A percentile compares a stretch with the other conserved stretches of the same genome.
Evolutionary conservation across 805 yeast genomes (phyloP).

Genomic region (Cyberlindnera veronae): DNA sequence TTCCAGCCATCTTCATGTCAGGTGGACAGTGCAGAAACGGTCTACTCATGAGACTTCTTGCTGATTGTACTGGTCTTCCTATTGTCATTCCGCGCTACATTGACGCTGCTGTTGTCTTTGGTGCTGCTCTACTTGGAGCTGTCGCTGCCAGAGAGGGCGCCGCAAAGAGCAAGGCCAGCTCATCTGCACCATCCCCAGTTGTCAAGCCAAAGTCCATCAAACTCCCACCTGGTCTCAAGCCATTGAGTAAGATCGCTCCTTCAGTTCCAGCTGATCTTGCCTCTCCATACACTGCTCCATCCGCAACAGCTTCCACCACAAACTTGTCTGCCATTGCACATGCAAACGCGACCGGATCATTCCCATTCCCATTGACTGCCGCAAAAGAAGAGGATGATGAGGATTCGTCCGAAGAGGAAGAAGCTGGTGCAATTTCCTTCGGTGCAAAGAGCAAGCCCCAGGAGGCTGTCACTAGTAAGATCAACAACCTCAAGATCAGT

Average conservation of each 20-base stretch:
- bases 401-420: constrained; percentile 39
- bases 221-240: constrained; percentile 27
- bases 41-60: constrained; percentile 80
- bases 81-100: constrained; percentile 90
- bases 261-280: constrained; percentile 31
- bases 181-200: constrained; percentile 19
- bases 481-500: constrained; percentile 29
- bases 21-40: constrained; percentile 98
- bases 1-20: constrained; percentile 77
- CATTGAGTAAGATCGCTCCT: constrained; percentile 19
- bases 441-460: constrained; percentile 54
- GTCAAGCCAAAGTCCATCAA: constrained; percentile 22
- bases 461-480: constrained; percentile 46
- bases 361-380: constrained; percentile 48
- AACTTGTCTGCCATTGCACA: constrained; percentile 38
- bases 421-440: constrained; percentile 51
- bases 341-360: constrained; percentile 28
- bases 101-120: constrained; percentile 96
- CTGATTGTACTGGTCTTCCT: constrained; percentile 90
- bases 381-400: constrained; percentile 44
- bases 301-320: constrained; percentile 69
- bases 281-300: constrained; percentile 77
- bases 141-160: constrained; percentile 80
- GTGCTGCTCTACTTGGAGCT: constrained; percentile 93
- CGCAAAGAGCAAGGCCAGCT: constrained; percentile 26